Conservation (phyloP, 1,284 basidiomycete species). For the Irpex sp. region DNA sequence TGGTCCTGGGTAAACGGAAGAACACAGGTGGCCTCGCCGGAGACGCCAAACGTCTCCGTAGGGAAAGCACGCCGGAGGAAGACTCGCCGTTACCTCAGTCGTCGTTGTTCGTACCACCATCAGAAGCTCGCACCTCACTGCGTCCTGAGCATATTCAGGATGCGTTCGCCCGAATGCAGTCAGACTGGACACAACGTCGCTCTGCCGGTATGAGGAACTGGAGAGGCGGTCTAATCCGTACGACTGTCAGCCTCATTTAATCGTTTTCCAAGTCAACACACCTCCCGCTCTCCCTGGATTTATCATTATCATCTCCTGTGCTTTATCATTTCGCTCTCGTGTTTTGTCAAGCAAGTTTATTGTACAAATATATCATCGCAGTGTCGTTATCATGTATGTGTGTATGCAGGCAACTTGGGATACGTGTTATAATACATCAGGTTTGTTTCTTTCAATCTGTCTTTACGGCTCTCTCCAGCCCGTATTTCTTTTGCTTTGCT, state of each 20-base stretch:
- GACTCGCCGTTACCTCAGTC: slow-evolving; percentile 60
- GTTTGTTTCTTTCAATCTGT: not conserved
- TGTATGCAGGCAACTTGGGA: not conserved
- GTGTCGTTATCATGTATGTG: not conserved
- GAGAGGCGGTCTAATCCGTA: slow-evolving; percentile 79
- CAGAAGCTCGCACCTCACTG: slow-evolving; percentile 74
- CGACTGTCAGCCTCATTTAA: slow-evolving; percentile 77
- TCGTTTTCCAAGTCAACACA: slow-evolving; percentile 4
- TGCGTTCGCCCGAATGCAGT: slow-evolving; percentile 85
- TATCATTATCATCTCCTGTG: slow-evolving; percentile 7
- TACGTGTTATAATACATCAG: slow-evolving; percentile 4
- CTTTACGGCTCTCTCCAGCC: too few species aligned
- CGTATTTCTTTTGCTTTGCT: not conserved
- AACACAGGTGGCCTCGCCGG: slow-evolving; percentile 32
- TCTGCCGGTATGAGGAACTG: slow-evolving; percentile 86
- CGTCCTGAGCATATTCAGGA: slow-evolving; percentile 85
- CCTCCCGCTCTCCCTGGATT: not conserved
- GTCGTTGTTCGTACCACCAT: slow-evolving; percentile 75
- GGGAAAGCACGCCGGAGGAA: slow-evolving; percentile 55
- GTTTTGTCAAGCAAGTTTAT: not conserved
- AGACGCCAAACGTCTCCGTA: slow-evolving; percentile 59
- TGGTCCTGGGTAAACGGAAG: slow-evolving; percentile 71
- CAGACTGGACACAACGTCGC: slow-evolving; percentile 74
- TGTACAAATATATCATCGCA: slow-evolving; percentile 8
- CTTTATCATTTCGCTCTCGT: slow-evolving; percentile 4